Evolutionary conservation across 495 filamentous ascomycete species (phyloP), one percentile per base, ranked within the genome.

Genomic region (Aspergillus coremiiformis): DNA sequence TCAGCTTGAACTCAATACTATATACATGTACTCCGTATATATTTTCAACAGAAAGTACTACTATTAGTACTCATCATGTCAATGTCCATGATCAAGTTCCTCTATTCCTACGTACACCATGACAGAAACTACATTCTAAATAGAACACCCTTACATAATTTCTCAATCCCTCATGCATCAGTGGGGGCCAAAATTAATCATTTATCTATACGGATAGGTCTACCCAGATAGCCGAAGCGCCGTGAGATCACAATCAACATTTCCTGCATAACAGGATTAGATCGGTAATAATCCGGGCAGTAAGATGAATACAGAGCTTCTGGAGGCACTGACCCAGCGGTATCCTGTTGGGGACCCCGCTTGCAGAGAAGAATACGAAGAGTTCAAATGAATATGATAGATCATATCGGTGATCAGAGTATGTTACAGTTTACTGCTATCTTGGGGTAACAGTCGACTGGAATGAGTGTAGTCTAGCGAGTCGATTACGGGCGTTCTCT

Each of bases 371-470:
- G 33, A 19, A 15, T 8, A 37, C 14, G 15, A 37, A n/a, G 7
- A 1, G 33, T 15, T 2, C 12, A 37, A 41, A 2, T 4, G 33
- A 12, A 22, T 35, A 12, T 46, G 47, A 56, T 51, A 35, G n/a
- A 55, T 55, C 47, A 55, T 22, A 55, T 49, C 27, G 12, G 39
- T 10, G 17, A 21, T 5, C 12, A 27, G 24, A n/a, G n/a, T n/a
- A n/a, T n/a, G n/a, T n/a, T n/a, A n/a, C n/a, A 20, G 12, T 5
- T 41, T 20, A 6, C 37, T 17, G 37, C 37, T 41, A 41, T 41
- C 3, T 10, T 15, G 37, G 37, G 39, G 43, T 47, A 59, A 59
- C 52, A 53, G 57, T 44, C 49, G 32, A 11, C 57, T 59, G 53
- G 49, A 37, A 24, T 39, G 1, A 20, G 49, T 42, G 20, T 12